Base-by-base conservation (phyloP, 768 basidiomycete species). In the Rhizopogon salebrosus region DNA sequence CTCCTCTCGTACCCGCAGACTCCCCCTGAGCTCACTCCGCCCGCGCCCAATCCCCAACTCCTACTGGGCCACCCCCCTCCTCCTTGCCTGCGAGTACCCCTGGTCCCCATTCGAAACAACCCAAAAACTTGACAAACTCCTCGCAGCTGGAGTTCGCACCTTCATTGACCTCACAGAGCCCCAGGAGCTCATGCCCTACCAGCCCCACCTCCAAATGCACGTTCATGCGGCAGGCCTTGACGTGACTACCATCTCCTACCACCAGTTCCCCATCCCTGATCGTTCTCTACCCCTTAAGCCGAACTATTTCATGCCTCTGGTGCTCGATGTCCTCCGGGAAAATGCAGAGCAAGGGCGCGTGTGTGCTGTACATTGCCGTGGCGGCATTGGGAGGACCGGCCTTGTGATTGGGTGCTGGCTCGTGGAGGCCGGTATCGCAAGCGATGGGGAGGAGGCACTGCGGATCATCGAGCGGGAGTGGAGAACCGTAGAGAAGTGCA, bases 101-200 rank as follows among this genome's bases (percentile, higher is more conserved):
- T 91, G 84, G 82, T 71, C 80, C 16, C 85, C 85, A 4, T 77
- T 75, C 54, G 73, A 78, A 65, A 48, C 56, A 0, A 65, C 73
- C 55, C 84, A 86, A 56, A 89, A 91, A 62, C 78, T 91, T 56
- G 87, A 89, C 70, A 80, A 81, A 0, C 75, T 91, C 48, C 80
- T 91, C 23, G 70, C 70, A 9, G 80, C 86, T 1, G 88, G 88
- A 42, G 84, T 89, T 7, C 83, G 85, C 54, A 89, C 88, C 4
- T 90, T 90, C 67, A 83, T 90, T 65, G 89, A 91, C 71, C 80
- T 91, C 62, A 91, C 88, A n/a, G 88, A 91, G 60, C 72, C 72
- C n/a, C 83, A 84, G 39, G 88, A 91, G 68, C 80, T 91, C 41
- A 72, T 76, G 20, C 82, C 87, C 0, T 91, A 90, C 66, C 72